Evolutionary conservation across 768 basidiomycete species (phyloP).

Genomic region (Vararia minispora): DNA sequence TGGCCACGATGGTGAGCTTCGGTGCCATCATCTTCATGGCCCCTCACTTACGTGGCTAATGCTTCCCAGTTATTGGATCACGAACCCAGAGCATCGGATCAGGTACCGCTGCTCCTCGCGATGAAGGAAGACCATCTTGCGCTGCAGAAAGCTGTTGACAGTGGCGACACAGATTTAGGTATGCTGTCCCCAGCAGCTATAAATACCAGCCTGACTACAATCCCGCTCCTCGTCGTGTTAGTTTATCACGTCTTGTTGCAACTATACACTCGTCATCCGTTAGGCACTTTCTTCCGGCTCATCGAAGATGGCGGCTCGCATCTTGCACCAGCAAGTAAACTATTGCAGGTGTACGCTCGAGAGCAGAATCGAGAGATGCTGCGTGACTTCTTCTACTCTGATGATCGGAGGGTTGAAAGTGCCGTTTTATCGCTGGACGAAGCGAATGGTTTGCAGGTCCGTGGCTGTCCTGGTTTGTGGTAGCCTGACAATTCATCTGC

Average conservation of each 20-base stretch:
- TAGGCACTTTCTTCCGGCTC: slow-evolving; percentile 90
- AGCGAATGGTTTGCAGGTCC: slow-evolving; percentile 53
- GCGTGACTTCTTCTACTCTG: slow-evolving; percentile 95
- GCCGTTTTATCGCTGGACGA: slow-evolving; percentile 85
- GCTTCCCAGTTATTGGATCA: slow-evolving; percentile 70
- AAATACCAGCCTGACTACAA: neutral
- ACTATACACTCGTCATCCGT: slow-evolving; percentile 67
- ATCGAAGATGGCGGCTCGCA: slow-evolving; percentile 81
- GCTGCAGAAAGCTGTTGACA: slow-evolving; percentile 81
- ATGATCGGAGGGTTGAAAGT: slow-evolving; percentile 89
- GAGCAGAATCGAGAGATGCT: slow-evolving; percentile 89
- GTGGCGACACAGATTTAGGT: slow-evolving; percentile 94
- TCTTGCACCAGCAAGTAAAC: slow-evolving; percentile 61
- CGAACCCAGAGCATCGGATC: slow-evolving; percentile 79
- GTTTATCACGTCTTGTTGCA: slow-evolving; percentile 92
- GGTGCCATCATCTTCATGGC: neutral
- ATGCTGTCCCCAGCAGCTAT: slow-evolving; percentile 10
- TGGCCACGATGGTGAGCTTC: slow-evolving; percentile 69
- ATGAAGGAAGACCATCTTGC: slow-evolving; percentile 95
- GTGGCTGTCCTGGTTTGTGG: no score
- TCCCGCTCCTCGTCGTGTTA: slow-evolving; percentile 22
- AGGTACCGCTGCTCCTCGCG: slow-evolving; percentile 81
- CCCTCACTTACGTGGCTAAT: neutral
- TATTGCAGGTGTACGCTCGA: slow-evolving; percentile 83
- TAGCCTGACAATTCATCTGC: no score